Conservation (phyloP, 2,329 filamentous ascomycete genomes). For the Neurospora sp. region DNA sequence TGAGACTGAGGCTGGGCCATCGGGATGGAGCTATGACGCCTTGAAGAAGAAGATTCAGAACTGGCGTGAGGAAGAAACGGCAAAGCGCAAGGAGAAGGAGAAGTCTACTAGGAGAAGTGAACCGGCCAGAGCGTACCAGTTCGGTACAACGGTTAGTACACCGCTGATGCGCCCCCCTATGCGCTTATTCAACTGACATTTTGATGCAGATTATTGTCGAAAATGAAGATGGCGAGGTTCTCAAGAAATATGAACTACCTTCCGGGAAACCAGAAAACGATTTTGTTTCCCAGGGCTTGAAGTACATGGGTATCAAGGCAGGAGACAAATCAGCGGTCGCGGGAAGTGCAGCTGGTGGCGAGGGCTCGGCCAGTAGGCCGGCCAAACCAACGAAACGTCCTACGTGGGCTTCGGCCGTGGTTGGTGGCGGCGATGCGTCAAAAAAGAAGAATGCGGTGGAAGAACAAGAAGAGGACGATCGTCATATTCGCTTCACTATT, state of each 20-base stretch:
- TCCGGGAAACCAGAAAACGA: constrained; percentile 35
- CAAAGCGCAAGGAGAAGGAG: constrained; percentile 51
- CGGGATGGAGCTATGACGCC: constrained; percentile 33
- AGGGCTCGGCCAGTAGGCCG: constrained; percentile 22
- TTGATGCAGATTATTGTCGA: constrained; percentile 63
- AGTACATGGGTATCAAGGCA: constrained; percentile 44
- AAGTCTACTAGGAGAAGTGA: constrained; percentile 50
- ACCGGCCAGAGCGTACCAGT: constrained; percentile 75
- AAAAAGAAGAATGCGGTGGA: constrained; percentile 33
- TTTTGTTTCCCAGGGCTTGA: constrained; percentile 35
- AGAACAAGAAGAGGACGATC: constrained; percentile 54
- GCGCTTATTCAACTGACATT: constrained; percentile 19
- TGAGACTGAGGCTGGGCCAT: constrained; percentile 23
- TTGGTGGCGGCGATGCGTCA: constrained; percentile 25
- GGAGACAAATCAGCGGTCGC: constrained; percentile 25
- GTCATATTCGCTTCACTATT: constrained; percentile 67
- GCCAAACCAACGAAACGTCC: constrained; percentile 24
- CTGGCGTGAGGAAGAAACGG: constrained; percentile 50
- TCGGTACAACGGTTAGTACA: constrained; percentile 60
- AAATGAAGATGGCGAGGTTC: constrained; percentile 76
- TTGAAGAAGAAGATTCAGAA: constrained; percentile 41
- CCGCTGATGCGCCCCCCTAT: background rate
- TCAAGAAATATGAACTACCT: constrained; percentile 74
- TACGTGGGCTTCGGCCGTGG: constrained; percentile 35
- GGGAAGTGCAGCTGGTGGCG: constrained; percentile 19